These are phyloP conservation scores for Xylaria sp. DNA, from an alignment of 2,329 filamentous ascomycete genomes.

Conservation along the genomic window DNA sequence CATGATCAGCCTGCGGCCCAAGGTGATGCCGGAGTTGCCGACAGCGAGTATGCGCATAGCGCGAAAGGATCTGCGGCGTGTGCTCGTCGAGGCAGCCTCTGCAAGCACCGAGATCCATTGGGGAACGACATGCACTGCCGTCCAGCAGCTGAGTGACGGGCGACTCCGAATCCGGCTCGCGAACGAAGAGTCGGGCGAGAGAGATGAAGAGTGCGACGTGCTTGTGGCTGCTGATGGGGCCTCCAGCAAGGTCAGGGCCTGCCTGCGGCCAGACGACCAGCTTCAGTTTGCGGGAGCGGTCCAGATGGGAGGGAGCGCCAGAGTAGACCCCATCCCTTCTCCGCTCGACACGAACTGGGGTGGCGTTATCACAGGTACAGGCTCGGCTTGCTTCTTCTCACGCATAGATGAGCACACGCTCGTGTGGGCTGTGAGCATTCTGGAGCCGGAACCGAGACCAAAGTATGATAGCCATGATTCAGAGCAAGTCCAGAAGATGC, in stretches of 20 bases:
- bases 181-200: slow-evolving; percentile 42
- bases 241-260: slow-evolving; percentile 54
- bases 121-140: slow-evolving; percentile 33
- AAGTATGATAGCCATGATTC: slow-evolving; percentile 31
- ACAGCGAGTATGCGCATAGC: slow-evolving; percentile 53
- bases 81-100: slow-evolving; percentile 49
- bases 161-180: slow-evolving; percentile 38
- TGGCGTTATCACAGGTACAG: slow-evolving; percentile 53
- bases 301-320: slow-evolving; percentile 53
- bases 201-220: slow-evolving; percentile 52
- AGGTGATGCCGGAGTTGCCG: slow-evolving; percentile 51
- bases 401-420: slow-evolving; percentile 55
- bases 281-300: slow-evolving; percentile 56
- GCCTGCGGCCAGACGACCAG: slow-evolving; percentile 54
- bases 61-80: slow-evolving; percentile 51
- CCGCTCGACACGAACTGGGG: slow-evolving; percentile 56
- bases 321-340: slow-evolving; percentile 51
- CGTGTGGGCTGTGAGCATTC: slow-evolving; percentile 57
- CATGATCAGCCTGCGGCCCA: slow-evolving; percentile 48
- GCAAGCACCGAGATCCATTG: slow-evolving; percentile 23
- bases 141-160: slow-evolving; percentile 35
- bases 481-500: slow-evolving; percentile 46
- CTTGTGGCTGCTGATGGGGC: slow-evolving; percentile 60
- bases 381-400: slow-evolving; percentile 57
- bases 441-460: slow-evolving; percentile 38